phyloP scores from a whole-genome alignment of 1,284 basidiomycete species.

The Apiotrichum gamsii region DNA sequence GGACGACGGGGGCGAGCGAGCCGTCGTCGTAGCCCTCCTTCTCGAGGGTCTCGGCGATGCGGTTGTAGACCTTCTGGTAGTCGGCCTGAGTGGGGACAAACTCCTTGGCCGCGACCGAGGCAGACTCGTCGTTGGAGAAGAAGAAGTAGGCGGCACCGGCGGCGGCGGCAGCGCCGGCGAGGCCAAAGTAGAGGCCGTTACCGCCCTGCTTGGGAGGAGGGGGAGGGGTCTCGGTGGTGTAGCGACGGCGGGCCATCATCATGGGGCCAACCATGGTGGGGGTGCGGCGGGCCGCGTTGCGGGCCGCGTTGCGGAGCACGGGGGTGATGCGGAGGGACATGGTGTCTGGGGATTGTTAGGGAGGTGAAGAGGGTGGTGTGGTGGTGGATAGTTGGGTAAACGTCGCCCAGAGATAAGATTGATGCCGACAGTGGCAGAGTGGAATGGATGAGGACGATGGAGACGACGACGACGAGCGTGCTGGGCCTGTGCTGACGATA shows the following conservation, averaged over 20 bases:
- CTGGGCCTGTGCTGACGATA: no score
- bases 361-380: no score
- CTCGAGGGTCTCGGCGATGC: slow-evolving; percentile 68
- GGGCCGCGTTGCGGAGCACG: slow-evolving; percentile 22
- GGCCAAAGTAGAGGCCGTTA: slow-evolving; percentile 23
- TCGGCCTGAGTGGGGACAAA: slow-evolving; percentile 56
- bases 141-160: slow-evolving; percentile 44
- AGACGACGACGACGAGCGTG: no score
- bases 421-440: no score
- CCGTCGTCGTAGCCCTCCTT: slow-evolving; percentile 84
- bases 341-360: no score
- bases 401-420: no score
- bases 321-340: slow-evolving; percentile 37
- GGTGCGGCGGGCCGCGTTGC: slow-evolving; percentile 22
- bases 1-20: slow-evolving; percentile 80
- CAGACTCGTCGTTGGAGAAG: slow-evolving; percentile 34
- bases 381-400: no score
- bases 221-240: slow-evolving; percentile 30
- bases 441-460: no score
- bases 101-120: slow-evolving; percentile 49
- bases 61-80: slow-evolving; percentile 90
- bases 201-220: slow-evolving; percentile 32
- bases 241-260: slow-evolving; percentile 27
- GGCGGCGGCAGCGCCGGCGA: slow-evolving; percentile 30
- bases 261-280: slow-evolving; percentile 15